Percentiles rank a stretch among this genome's conserved stretches.
phyloP scores from a whole-genome alignment of 352 stramenopile species.

The Globisporangium carolinianum region DNA sequence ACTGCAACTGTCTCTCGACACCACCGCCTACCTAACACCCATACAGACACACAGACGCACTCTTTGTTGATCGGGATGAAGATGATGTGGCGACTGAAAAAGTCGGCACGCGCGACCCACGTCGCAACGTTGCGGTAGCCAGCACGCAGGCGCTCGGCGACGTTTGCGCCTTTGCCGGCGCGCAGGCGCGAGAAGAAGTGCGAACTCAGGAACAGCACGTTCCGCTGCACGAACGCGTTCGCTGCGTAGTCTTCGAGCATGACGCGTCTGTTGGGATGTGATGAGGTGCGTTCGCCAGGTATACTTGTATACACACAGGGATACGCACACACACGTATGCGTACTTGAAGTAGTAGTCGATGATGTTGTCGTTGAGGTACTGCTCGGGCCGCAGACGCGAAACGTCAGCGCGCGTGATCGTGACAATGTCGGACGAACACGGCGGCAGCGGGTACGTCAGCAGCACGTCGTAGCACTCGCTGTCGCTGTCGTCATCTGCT shows the following conservation, averaged over 20 bases:
- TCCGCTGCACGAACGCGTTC: conserved; percentile 43
- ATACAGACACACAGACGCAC: conserved; percentile 23
- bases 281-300: too few species aligned
- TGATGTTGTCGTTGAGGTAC: conserved; percentile 91
- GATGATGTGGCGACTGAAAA: conserved; percentile 70
- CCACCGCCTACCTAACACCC: too few species aligned
- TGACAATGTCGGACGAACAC: conserved; percentile 66
- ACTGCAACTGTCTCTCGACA: background rate
- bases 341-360: conserved; percentile 91
- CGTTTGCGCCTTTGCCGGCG: conserved; percentile 28
- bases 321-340: conserved; percentile 2
- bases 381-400: conserved; percentile 49
- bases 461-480: conserved; percentile 24
- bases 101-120: conserved; percentile 53
- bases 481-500: conserved; percentile 12
- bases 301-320: too few species aligned
- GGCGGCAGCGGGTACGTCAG: conserved; percentile 72
- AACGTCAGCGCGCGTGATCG: conserved; percentile 60
- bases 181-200: conserved; percentile 71
- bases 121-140: conserved; percentile 77
- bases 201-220: conserved; percentile 71
- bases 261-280: conserved; percentile 26
- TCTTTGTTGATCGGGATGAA: conserved; percentile 87
- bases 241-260: conserved; percentile 43
- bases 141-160: conserved; percentile 30